Base-by-base conservation (phyloP, 1,139 yeast species). In the Candida pseudoviswanathii region DNA sequence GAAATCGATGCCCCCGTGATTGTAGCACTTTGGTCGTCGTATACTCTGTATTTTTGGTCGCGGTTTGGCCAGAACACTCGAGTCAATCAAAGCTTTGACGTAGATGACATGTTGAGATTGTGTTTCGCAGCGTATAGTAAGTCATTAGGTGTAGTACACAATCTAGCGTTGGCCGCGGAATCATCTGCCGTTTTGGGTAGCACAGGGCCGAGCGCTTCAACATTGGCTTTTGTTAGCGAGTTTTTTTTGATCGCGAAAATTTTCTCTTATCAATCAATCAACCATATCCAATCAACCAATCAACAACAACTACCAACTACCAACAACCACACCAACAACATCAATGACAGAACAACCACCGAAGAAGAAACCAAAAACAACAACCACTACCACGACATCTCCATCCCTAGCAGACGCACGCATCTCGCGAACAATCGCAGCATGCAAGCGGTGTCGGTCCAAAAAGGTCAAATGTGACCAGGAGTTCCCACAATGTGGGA, bases 401-500 rank as follows among this genome's bases (percentile, higher is more conserved):
- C 30, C 30, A 27, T 27, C 16, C 16, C 16, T 49, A 36, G 31
- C 50, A 7, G 47, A 53, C 5, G 44, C 42, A 24, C 66, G 65
- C 5, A 73, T 81, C 9, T 69, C 85, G 1, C 61, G 88, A 49
- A 74, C 87, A 0, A 85, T 87, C 22, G 81, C 90, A 0, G 96
- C 97, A 1, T 91, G 97, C 62, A 87, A 85, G 58, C 72, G 96
- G 48, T 91, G 97, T 59, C 78, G 96, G 25, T 64, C 74, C 50
- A 85, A 89, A 61, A 91, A 91, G 66, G 82, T 89, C 49, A 84
- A 84, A 60, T 91, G 97, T 69, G 96, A 91, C 57, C 92, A 86
- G 56, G 81, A 81, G 57, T 86, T 88, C 64, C 96, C 96, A 1
- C 80, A 83, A 47, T 91, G 97, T 63, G 71, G 82, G 10, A 79